Percentiles rank a stretch among this genome's conserved stretches.
Conservation (phyloP, 129 eudicot species). For the Pittosporum tobira region DNA sequence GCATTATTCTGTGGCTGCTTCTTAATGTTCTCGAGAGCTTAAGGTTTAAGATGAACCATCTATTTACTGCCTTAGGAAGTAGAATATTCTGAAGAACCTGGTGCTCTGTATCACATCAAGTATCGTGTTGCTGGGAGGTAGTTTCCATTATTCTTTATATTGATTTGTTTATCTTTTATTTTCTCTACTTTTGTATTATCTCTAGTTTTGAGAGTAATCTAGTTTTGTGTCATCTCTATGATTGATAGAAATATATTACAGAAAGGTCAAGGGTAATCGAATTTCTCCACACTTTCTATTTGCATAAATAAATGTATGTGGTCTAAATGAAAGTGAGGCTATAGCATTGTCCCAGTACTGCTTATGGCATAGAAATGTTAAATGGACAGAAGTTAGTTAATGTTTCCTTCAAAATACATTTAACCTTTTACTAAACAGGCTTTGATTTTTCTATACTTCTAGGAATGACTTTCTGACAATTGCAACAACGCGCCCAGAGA, state of each 20-base stretch:
- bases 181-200: no score
- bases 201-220: no score
- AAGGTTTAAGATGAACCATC: constrained; percentile 4
- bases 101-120: constrained; percentile 78
- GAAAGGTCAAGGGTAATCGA: no score
- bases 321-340: no score
- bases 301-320: no score
- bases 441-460: constrained; percentile 7
- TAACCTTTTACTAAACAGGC: no score
- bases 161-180: no score
- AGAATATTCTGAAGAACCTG: constrained; percentile 98
- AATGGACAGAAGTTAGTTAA: not conserved
- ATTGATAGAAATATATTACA: no score
- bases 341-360: not conserved
- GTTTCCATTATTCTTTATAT: no score
- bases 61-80: constrained; percentile 59
- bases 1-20: not conserved
- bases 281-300: no score
- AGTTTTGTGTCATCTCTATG: no score
- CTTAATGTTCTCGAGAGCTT: constrained; percentile 1
- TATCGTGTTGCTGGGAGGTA: constrained; percentile 99
- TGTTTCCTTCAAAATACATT: not conserved
- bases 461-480: constrained; percentile 82
- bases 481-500: constrained; percentile 97
- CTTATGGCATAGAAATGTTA: not conserved